A percentile compares a stretch with the other conserved stretches of the same genome.
These are phyloP conservation scores for Apocynum venetum DNA, from an alignment of 257 asterid species.

Conservation along the genomic window DNA sequence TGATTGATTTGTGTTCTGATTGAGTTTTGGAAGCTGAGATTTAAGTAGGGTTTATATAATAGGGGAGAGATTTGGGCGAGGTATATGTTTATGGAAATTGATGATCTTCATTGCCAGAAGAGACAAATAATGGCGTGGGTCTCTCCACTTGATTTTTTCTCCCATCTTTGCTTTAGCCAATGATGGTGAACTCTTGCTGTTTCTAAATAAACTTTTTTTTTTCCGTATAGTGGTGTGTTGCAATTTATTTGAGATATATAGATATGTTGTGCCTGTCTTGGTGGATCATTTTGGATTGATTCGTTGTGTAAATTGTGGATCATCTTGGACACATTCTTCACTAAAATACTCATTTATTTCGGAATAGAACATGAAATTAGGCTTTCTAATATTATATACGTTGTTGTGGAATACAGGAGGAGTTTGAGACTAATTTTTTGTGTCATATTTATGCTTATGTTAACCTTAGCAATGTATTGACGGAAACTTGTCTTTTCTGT, in stretches of 20 bases:
- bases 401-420: not conserved
- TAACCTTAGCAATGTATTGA: conserved; percentile 1
- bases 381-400: not conserved
- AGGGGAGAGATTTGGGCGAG: not conserved
- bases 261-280: not conserved
- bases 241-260: not conserved
- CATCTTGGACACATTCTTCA: not conserved
- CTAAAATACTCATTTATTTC: not conserved
- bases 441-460: not conserved
- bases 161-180: not conserved
- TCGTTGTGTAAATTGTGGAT: not conserved
- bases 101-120: not conserved
- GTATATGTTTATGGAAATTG: not conserved
- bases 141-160: not conserved
- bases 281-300: not conserved
- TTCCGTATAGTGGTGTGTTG: not conserved
- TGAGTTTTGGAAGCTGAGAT: not conserved
- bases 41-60: not conserved
- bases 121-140: not conserved
- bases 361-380: not conserved
- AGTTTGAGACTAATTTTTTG: not conserved
- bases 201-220: not conserved
- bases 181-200: not conserved
- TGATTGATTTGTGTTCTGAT: not conserved
- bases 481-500: not conserved